Percentiles rank a stretch among this genome's conserved stretches.
Conservation (phyloP, 1,284 basidiomycete genomes). For the Peniophora sp. region DNA sequence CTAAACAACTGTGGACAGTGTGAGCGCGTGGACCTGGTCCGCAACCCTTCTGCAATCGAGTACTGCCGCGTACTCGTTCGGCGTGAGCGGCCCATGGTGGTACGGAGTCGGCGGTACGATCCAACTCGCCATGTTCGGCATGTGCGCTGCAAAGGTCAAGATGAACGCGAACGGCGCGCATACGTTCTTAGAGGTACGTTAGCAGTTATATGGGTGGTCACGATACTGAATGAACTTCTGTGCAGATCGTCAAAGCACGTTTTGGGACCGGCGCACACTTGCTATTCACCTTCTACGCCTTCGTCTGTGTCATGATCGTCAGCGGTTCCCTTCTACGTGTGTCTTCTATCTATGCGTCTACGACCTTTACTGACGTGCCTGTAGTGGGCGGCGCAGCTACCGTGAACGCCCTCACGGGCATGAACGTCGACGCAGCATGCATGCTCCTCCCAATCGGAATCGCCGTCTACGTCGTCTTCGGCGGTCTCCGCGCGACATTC, state of each 20-base stretch:
- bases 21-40: constrained; percentile 55
- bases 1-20: constrained; percentile 28
- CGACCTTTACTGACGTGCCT: constrained; percentile 9
- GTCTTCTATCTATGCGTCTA: constrained; percentile 32
- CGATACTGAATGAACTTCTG: background rate
- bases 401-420: constrained; percentile 73
- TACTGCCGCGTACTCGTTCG: constrained; percentile 46
- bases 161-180: constrained; percentile 57
- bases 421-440: constrained; percentile 75
- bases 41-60: constrained; percentile 52
- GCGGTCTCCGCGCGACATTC: constrained; percentile 47
- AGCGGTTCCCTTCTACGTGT: constrained; percentile 43
- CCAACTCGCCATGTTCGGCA: constrained; percentile 66
- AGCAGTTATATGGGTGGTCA: no score
- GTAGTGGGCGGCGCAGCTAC: constrained; percentile 69
- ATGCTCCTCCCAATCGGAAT: constrained; percentile 63
- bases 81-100: constrained; percentile 41
- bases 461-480: constrained; percentile 37
- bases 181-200: constrained; percentile 42
- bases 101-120: constrained; percentile 39
- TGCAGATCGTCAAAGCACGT: constrained; percentile 55
- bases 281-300: constrained; percentile 72
- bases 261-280: constrained; percentile 74
- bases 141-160: constrained; percentile 70
- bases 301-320: constrained; percentile 77